Percentiles rank a stretch among this genome's conserved stretches.
phyloP scores from a whole-genome alignment of 2,329 filamentous ascomycete genomes.

The Cercospora sojina region DNA sequence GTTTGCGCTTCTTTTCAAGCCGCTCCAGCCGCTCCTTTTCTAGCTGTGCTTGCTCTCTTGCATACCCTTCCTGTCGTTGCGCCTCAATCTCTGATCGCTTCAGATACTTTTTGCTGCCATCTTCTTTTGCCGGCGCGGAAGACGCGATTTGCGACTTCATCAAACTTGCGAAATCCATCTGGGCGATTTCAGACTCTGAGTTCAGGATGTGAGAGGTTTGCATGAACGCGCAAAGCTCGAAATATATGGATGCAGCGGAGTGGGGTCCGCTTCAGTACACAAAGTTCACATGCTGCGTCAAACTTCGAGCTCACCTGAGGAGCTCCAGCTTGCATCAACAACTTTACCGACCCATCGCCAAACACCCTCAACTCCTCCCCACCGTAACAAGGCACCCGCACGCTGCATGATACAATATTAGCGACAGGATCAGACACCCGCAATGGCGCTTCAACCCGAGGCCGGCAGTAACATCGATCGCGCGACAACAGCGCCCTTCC shows the following conservation, averaged over 20 bases:
- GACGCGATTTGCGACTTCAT: constrained; percentile 85
- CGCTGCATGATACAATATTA: constrained; percentile 5
- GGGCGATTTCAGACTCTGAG: constrained; percentile 26
- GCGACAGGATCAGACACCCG: not conserved
- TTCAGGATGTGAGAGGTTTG: not conserved
- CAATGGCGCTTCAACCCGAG: constrained; percentile 40
- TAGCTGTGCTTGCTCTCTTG: constrained; percentile 73
- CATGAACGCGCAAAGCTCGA: not conserved
- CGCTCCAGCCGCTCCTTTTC: constrained; percentile 70
- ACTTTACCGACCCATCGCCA: constrained; percentile 3
- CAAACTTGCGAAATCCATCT: constrained; percentile 92
- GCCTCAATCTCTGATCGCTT: constrained; percentile 85
- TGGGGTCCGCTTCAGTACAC: not conserved
- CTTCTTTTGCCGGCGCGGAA: constrained; percentile 61
- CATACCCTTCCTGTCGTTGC: constrained; percentile 74
- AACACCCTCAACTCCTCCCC: not conserved
- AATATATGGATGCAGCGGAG: not conserved
- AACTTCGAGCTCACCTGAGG: constrained; percentile 1
- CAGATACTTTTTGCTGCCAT: constrained; percentile 68
- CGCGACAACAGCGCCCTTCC: constrained; percentile 73
- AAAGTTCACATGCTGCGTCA: constrained; percentile 6
- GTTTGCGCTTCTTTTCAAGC: constrained; percentile 76
- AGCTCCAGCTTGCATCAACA: not conserved
- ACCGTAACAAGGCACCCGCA: not conserved
- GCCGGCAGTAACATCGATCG: constrained; percentile 57